Evolutionary conservation across 2,329 filamentous ascomycete species (phyloP), one percentile per base, ranked within the genome.

Genomic region (Alternaria brassicicola): DNA sequence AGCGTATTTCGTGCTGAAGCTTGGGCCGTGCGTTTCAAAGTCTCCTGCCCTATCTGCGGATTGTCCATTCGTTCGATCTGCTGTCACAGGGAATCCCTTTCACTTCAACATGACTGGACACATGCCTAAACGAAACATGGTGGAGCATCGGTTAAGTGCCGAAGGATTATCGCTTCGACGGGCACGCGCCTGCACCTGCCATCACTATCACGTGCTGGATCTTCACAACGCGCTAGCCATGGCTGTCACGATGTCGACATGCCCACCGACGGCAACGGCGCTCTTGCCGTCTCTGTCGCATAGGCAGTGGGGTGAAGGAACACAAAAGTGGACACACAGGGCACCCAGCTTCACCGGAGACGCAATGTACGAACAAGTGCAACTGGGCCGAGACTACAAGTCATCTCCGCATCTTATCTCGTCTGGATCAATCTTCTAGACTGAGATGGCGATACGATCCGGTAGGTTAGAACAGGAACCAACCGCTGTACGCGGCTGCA

Each of bases 401-500:
- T 63, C 55, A 55, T 54, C 30, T 39, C 28, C 12, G 38, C 19
- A 53, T 39, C 28, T 52, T 51, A 53, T 47, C 46, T 46, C 51
- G 57, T 42, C 54, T 61, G 59, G 52, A 57, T 48, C 47, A 48
- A 33, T 30, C 53, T 59, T 46, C 55, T 66, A 38, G 33, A 57
- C 58, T 52, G 61, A 64, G 57, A 45, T 61, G 47, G 41, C 51
- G 52, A 59, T 51, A 46, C 45, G 42, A 56, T 64, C 59, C 61
- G 57, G 51, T 19, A 41, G 38, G 26, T 30, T 56, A 59, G 65
- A 55, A 57, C 64, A 65, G 62, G 60, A 55, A 58, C 53, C 46
- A 61, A 53, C 19, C 48, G 56, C 59, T 64, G 47, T 51, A 52
- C 55, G 61, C 53, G 60, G 59, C 55, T 59, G 60, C 56, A 43